phyloP scores from a whole-genome alignment of 2,329 filamentous ascomycete genomes.

The Harringtonia aguacate region DNA sequence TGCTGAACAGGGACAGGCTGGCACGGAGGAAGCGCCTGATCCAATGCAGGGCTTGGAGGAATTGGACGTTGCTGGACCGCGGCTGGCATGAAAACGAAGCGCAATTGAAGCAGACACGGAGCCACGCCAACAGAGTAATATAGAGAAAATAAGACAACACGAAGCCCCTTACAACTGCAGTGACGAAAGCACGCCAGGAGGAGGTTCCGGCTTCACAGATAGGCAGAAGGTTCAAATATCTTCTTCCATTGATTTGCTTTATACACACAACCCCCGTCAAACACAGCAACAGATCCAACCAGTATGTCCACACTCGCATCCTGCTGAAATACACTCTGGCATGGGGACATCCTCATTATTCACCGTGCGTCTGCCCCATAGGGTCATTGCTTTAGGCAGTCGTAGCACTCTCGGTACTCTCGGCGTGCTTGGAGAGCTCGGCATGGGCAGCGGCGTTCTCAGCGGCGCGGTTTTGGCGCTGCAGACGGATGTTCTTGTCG shows the following conservation, averaged over 20 bases:
- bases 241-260: neutral
- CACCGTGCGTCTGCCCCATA: no score
- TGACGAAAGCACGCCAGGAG: neutral
- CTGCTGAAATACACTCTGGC: no score
- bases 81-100: constrained; percentile 46
- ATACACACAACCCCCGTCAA: neutral
- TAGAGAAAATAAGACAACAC: neutral
- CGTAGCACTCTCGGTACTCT: no score
- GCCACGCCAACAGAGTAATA: no score
- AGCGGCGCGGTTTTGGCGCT: constrained; percentile 51
- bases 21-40: constrained; percentile 54
- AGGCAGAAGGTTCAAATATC: no score
- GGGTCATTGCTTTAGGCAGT: no score
- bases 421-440: constrained; percentile 1
- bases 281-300: neutral
- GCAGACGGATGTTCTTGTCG: constrained; percentile 88
- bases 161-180: neutral
- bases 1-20: constrained; percentile 38
- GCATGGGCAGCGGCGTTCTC: constrained; percentile 23
- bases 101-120: neutral
- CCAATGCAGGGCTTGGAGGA: constrained; percentile 95
- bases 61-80: constrained; percentile 87
- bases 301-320: neutral
- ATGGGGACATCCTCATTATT: no score
- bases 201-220: no score